These are phyloP conservation scores for Persicaria maculosa DNA, from an alignment of 148 eudicot genomes.

Conservation along the genomic window DNA sequence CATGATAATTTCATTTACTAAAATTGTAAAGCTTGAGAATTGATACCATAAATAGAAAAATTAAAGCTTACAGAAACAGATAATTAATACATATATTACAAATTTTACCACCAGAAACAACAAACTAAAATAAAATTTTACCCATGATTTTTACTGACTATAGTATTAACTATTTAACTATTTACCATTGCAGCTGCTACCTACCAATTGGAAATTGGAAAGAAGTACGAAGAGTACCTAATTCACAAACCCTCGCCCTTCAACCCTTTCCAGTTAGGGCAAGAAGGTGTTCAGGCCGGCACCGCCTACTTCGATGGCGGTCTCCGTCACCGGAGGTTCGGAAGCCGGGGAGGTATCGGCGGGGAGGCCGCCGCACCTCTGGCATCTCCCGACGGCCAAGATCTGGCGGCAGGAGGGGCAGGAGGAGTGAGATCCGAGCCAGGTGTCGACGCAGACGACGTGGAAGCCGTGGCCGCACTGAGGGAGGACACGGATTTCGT, in stretches of 20 bases:
- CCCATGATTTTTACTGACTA: neutral
- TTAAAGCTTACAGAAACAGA: too few relatives aligned
- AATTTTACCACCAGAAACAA: too few relatives aligned
- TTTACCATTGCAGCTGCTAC: neutral
- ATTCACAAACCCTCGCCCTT: conserved; percentile 3
- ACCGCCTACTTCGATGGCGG: neutral
- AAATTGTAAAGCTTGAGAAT: neutral
- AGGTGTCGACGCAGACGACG: conserved; percentile 59
- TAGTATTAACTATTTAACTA: neutral
- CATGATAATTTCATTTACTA: neutral
- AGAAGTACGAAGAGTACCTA: conserved; percentile 3
- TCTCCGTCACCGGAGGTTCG: neutral
- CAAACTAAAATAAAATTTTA: neutral
- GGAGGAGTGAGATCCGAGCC: conserved; percentile 75
- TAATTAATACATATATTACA: too few relatives aligned
- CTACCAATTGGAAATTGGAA: conserved; percentile 1
- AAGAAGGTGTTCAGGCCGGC: conserved; percentile 3
- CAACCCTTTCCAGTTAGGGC: neutral
- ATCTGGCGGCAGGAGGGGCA: conserved; percentile 87
- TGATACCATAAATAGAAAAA: neutral
- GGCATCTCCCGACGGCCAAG: conserved; percentile 28
- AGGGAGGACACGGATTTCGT: conserved; percentile 58
- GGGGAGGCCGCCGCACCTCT: conserved; percentile 23
- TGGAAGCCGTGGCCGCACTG: conserved; percentile 84
- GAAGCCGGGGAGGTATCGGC: neutral